phyloP scores from a whole-genome alignment of 2,329 filamentous ascomycete genomes.

The Fusarium mundagurra region DNA sequence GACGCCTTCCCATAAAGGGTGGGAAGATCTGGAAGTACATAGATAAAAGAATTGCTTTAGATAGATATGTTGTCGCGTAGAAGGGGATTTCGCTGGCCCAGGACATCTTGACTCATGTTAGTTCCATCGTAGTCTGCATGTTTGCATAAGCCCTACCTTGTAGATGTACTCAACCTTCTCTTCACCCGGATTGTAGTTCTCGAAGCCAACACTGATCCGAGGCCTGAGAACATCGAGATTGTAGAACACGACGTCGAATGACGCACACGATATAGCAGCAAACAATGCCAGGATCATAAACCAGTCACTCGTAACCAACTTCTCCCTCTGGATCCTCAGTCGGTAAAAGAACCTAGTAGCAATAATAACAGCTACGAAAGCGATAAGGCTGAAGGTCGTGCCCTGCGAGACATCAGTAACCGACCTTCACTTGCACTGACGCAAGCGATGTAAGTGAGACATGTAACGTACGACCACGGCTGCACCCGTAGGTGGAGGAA shows the following conservation, averaged over 20 bases:
- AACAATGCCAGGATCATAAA: constrained; percentile 20
- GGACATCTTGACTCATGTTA: constrained; percentile 14
- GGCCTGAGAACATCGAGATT: constrained; percentile 19
- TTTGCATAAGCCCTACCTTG: neutral
- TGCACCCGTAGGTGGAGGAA: constrained; percentile 12
- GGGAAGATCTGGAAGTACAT: constrained; percentile 29
- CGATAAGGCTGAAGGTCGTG: constrained; percentile 10
- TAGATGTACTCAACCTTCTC: constrained; percentile 25
- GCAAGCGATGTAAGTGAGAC: neutral
- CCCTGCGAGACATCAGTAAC: constrained; percentile 1
- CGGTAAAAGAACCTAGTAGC: constrained; percentile 15
- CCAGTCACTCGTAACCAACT: constrained; percentile 18
- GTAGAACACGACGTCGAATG: constrained; percentile 17
- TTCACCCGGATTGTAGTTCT: constrained; percentile 8
- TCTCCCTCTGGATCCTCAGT: constrained; percentile 11
- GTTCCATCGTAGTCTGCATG: accelerated
- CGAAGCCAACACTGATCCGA: constrained; percentile 18
- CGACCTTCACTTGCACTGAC: neutral
- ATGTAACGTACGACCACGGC: constrained; percentile 14
- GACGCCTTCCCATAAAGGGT: constrained; percentile 16
- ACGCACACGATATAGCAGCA: constrained; percentile 7
- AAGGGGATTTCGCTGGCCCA: constrained; percentile 33
- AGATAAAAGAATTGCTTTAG: constrained; percentile 16
- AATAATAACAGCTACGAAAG: constrained; percentile 5
- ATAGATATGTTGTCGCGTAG: constrained; percentile 25